Evolutionary conservation across 306 rosid genomes (phyloP).

Genomic region (Dryas drummondii): DNA sequence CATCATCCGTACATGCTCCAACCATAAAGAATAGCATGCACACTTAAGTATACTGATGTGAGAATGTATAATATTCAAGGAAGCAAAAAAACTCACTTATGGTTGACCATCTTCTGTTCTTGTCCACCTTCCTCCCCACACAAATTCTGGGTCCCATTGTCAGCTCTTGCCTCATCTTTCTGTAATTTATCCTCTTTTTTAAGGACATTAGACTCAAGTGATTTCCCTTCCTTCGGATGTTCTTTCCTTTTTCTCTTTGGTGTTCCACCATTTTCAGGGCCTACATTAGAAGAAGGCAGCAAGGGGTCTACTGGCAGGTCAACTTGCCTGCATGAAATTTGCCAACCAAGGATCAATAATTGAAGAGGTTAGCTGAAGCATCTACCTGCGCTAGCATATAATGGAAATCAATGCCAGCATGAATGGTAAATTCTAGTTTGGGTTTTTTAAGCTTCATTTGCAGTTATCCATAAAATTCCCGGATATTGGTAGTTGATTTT

Average conservation of each 20-base stretch:
- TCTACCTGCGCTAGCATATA: background rate
- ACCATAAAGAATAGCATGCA: background rate
- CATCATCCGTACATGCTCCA: background rate
- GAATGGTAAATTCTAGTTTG: background rate
- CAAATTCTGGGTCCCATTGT: background rate
- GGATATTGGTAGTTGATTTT: background rate
- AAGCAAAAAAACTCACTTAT: conserved; percentile 38
- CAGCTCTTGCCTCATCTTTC: conserved; percentile 5
- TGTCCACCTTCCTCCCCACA: conserved; percentile 20
- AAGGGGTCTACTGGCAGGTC: conserved; percentile 20
- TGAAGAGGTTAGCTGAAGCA: background rate
- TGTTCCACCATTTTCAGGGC: conserved; percentile 22
- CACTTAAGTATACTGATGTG: background rate
- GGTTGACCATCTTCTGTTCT: conserved; percentile 11
- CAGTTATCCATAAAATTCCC: background rate
- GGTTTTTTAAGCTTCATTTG: background rate
- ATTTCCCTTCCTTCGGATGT: conserved; percentile 26
- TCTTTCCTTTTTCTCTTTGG: conserved; percentile 35
- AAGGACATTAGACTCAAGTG: conserved; percentile 2
- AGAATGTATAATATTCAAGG: background rate
- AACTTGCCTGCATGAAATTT: conserved; percentile 32
- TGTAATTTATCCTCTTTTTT: background rate
- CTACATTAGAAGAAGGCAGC: conserved; percentile 25
- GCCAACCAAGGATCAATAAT: conserved; percentile 25
- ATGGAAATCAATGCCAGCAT: background rate